Evolutionary conservation across 2,329 filamentous ascomycete species (phyloP), one percentile per base, ranked within the genome.

Genomic region (Trichoderma atroviride): DNA sequence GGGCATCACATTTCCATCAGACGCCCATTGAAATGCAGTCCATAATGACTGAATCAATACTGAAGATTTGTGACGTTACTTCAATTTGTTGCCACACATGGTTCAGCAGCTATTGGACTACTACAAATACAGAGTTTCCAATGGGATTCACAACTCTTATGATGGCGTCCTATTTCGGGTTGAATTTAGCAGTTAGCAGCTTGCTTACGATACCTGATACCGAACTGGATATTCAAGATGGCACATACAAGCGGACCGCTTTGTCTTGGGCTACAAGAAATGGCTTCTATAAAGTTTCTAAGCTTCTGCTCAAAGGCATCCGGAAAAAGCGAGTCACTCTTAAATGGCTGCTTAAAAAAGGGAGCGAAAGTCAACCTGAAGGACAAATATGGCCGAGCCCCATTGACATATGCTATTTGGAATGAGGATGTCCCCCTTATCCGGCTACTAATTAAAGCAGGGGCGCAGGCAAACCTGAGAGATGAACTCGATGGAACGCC

Each of bases 1-100:
- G 71, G 72, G 35, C 72, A 9, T 33, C 7, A 29, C 71, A 73
- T 55, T 61, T 71, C 56, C 69, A 65, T 3, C 24, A 31, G 40
- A 14, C 14, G 6, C 16, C 11, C 13, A 52, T 50, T 31, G n/a
- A 59, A 16, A 27, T 10, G 24, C 43, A 40, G 14, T 13, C 43
- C 1, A 19, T 7, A 2, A 24, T 43, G 63, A 43, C 22, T 16
- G 11, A 60, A 27, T 43, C 14, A 14, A 19, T 52, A 43, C 31
- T 58, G 11, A n/a, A 29, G 14, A 37, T 65, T 2, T 66, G 60
- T 37, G 52, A 69, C 24, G 10, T 29, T 9, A 3, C 13, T 4
- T 66, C 68, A 29, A 66, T 33, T 4, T 16, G 14, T 33, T 60
- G 16, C 53, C 3, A 4, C 5, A 19, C 24, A 2, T 69, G 60